Conservation (phyloP, 192 early-diverging fungal genomes). For the Coemansia sp. region DNA sequence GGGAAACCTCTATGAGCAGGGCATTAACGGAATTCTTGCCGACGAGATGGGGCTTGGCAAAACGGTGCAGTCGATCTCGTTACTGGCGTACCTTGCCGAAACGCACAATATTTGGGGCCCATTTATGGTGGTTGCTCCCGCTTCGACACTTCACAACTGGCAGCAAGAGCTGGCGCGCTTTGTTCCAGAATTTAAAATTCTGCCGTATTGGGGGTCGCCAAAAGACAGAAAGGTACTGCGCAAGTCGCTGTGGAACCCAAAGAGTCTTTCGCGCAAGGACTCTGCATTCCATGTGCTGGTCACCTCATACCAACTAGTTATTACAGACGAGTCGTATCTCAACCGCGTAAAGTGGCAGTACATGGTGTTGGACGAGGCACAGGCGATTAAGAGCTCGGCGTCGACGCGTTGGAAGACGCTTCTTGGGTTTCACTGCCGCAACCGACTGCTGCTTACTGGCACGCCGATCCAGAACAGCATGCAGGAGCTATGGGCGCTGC, state of each 20-base stretch:
- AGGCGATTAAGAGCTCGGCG: conserved; percentile 89
- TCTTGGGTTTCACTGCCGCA: conserved; percentile 80
- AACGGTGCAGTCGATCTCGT: conserved; percentile 86
- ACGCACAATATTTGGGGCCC: conserved; percentile 88
- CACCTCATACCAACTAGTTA: conserved; percentile 84
- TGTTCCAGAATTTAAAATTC: conserved; percentile 72
- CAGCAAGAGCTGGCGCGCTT: conserved; percentile 83
- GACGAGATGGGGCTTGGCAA: conserved; percentile 87
- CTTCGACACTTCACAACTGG: conserved; percentile 91
- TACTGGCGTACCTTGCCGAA: conserved; percentile 86
- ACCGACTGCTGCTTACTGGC: conserved; percentile 82
- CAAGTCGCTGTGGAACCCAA: conserved; percentile 72
- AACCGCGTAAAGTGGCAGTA: conserved; percentile 91
- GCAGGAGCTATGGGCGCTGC: conserved; percentile 90
- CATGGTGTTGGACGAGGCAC: conserved; percentile 93
- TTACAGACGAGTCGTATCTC: conserved; percentile 79
- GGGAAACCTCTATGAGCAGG: conserved; percentile 82
- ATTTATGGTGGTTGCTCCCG: conserved; percentile 84
- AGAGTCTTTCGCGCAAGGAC: conserved; percentile 70
- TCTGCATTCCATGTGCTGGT: conserved; percentile 86
- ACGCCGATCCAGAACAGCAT: conserved; percentile 94
- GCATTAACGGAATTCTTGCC: conserved; percentile 88
- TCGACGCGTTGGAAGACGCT: conserved; percentile 85
- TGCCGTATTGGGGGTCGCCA: conserved; percentile 87
- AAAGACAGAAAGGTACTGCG: conserved; percentile 81